These are phyloP conservation scores for Phytophthora chlamydospora DNA, from an alignment of 352 stramenopile species.

Conservation along the genomic window DNA sequence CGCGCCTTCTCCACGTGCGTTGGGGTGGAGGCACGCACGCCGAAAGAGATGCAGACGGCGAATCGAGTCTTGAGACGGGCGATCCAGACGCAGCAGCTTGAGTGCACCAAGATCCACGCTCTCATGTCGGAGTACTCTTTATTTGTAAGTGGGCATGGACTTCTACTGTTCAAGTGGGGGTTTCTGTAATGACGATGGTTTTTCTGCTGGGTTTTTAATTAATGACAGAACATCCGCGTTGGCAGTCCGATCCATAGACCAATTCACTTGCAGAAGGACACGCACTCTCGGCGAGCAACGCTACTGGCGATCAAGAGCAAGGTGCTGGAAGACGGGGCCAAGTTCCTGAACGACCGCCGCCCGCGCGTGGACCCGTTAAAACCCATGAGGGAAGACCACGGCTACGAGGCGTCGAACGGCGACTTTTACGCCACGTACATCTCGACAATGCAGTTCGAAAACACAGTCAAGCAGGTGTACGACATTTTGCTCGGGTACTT, in stretches of 20 bases:
- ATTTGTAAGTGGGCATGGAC: slow-evolving; percentile 26
- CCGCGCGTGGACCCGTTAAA: slow-evolving; percentile 35
- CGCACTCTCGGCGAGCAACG: slow-evolving; percentile 19
- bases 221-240: slow-evolving; percentile 34
- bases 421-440: slow-evolving; percentile 39
- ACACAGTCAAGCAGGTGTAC: slow-evolving; percentile 55
- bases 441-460: slow-evolving; percentile 40
- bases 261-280: slow-evolving; percentile 37
- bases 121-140: slow-evolving; percentile 46
- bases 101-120: slow-evolving; percentile 36
- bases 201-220: slow-evolving; percentile 12
- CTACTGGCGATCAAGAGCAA: slow-evolving; percentile 34
- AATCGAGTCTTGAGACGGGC: slow-evolving; percentile 36
- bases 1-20: slow-evolving; percentile 23
- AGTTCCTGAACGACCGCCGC: slow-evolving; percentile 33
- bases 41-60: slow-evolving; percentile 31
- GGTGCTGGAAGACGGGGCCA: slow-evolving; percentile 32
- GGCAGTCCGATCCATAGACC: slow-evolving; percentile 39
- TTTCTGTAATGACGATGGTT: neutral
- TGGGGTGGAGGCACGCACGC: slow-evolving; percentile 20
- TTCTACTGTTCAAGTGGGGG: neutral
- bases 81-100: slow-evolving; percentile 36
- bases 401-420: slow-evolving; percentile 33
- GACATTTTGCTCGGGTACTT: slow-evolving; percentile 46
- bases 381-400: slow-evolving; percentile 42